Conservation (phyloP, 2,329 filamentous ascomycete genomes). For the Amphichorda felina region DNA sequence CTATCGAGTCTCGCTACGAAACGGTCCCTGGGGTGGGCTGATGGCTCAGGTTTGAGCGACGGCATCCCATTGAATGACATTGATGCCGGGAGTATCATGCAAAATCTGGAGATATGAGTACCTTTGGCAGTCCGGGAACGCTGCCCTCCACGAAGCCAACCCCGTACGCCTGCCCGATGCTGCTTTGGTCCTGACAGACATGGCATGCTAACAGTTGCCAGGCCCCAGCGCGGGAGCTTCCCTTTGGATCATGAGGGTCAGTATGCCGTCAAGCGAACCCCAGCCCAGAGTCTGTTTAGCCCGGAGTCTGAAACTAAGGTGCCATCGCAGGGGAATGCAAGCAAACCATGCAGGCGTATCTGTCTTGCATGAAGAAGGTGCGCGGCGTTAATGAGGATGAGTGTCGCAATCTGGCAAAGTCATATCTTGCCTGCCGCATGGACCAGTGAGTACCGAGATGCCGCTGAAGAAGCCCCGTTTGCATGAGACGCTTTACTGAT, state of each 20-base stretch:
- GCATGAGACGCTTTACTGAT: neutral
- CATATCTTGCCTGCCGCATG: conserved; percentile 87
- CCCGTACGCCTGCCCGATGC: conserved; percentile 41
- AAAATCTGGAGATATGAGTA: conserved; percentile 33
- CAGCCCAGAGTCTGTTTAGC: too few species aligned
- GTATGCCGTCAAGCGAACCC: conserved; percentile 6
- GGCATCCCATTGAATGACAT: too few species aligned
- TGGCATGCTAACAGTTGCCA: conserved; percentile 19
- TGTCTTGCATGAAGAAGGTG: conserved; percentile 75
- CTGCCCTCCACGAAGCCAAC: conserved; percentile 54
- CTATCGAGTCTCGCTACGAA: too few species aligned
- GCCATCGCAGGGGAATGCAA: conserved; percentile 71
- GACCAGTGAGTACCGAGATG: conserved; percentile 53
- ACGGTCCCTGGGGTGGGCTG: too few species aligned
- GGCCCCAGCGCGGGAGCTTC: conserved; percentile 85
- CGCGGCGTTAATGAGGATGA: conserved; percentile 77
- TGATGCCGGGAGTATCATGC: neutral
- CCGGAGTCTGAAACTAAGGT: neutral
- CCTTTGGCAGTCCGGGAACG: conserved; percentile 61
- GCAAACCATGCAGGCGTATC: conserved; percentile 71
- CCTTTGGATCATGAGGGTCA: conserved; percentile 83
- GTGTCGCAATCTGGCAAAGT: conserved; percentile 77
- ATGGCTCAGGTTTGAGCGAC: too few species aligned
- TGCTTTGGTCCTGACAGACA: neutral
- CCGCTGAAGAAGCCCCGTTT: too few species aligned